Evolutionary conservation across 208 protist species (phyloP), one percentile per base, ranked within the genome.

Genomic region (Naegleria fowleri): DNA sequence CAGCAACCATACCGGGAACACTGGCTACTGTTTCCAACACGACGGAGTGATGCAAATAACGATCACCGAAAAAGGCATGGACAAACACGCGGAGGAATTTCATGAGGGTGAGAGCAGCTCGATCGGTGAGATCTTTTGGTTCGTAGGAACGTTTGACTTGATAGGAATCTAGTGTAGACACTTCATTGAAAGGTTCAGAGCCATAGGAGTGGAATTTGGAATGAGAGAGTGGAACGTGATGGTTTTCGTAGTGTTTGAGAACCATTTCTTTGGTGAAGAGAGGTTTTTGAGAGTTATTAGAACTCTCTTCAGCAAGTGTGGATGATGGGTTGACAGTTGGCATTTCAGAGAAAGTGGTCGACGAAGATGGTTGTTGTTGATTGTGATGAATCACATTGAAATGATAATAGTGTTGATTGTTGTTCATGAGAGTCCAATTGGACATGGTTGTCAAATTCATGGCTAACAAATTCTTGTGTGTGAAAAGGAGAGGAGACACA

Each of bases 1-100:
- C 95, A 0, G 93, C 96, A 29, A 97, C 95, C 92, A 95, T 95
- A 3, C 96, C 95, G 19, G 96, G 95, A 6, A 97, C 93, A 16
- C 90, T 94, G 19, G 96, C 96, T 19, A 96, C 93, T 5, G 95
- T 96, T 92, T 97, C 96, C 22, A 97, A 92, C 87, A 97, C 95
- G 85, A 96, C 92, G 43, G 94, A 92, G 39, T 95, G 94, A 33
- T 91, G 52, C 0, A 94, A 11, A 39, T 88, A 88, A 22, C 43
- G 7, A 48, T 48, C 29, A 33, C 83, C 39, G n/a, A 86, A 86
- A n/a, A 86, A 43, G 4, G 16, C 36, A 51, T 86, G 83, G 33
- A 86, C 83, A 0, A 86, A 43, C 22, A 51, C 39, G 6, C 83
- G 15, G 13, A 86, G 48, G 25, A 51, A 43, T n/a, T 33, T 51